Conservation (phyloP, 1,284 basidiomycete genomes). For the Lentinula novae-zelandiae region DNA sequence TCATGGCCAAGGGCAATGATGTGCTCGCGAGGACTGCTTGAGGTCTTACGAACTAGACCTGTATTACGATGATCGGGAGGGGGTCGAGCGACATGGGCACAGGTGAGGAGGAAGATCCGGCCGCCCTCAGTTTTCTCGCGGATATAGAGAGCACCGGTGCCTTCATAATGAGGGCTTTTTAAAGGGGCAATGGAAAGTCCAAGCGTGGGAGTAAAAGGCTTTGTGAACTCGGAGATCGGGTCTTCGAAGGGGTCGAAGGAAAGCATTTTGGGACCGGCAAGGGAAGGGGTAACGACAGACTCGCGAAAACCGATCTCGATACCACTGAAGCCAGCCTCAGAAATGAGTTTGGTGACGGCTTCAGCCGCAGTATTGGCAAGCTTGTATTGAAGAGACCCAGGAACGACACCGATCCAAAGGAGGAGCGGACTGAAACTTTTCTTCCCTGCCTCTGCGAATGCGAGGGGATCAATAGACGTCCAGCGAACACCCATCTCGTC, state of each 20-base stretch:
- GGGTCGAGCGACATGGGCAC: constrained; percentile 18
- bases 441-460: constrained; percentile 15
- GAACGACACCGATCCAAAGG: constrained; percentile 28
- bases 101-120: constrained; percentile 25
- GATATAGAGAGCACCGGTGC: constrained; percentile 21
- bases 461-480: constrained; percentile 22
- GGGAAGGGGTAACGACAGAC: constrained; percentile 22
- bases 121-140: constrained; percentile 14
- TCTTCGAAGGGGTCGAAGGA: constrained; percentile 16
- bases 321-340: constrained; percentile 18
- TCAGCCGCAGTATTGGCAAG: constrained; percentile 22
- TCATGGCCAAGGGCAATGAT: too few species aligned
- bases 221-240: constrained; percentile 23
- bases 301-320: constrained; percentile 31
- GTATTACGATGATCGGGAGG: neutral
- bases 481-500: constrained; percentile 12
- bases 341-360: constrained; percentile 22
- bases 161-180: constrained; percentile 21
- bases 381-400: constrained; percentile 23
- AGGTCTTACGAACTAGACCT: too few species aligned
- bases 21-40: too few species aligned
- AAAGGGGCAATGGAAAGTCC: constrained; percentile 28
- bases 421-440: constrained; percentile 19
- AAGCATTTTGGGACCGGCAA: constrained; percentile 23
- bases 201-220: constrained; percentile 30